These are phyloP conservation scores for Crucihimalaya himalaica DNA, from an alignment of 345 rosid species.

Conservation along the genomic window DNA sequence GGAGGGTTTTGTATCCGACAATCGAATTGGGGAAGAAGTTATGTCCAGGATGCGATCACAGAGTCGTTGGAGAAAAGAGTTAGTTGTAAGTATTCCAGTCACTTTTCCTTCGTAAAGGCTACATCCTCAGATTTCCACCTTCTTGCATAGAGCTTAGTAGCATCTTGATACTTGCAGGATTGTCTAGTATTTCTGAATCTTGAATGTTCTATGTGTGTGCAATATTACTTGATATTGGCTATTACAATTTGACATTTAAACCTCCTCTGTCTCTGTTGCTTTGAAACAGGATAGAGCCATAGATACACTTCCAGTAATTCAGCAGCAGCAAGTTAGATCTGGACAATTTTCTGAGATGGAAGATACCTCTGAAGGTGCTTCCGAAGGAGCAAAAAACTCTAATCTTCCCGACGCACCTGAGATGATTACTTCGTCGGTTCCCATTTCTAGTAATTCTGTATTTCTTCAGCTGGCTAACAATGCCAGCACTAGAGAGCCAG, in stretches of 20 bases:
- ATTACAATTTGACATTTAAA: slow-evolving; percentile 23
- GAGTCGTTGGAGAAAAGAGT: slow-evolving; percentile 66
- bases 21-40: slow-evolving; percentile 49
- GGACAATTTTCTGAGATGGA: slow-evolving; percentile 48
- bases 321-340: slow-evolving; percentile 63
- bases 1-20: slow-evolving; percentile 56
- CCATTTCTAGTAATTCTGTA: slow-evolving; percentile 46
- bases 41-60: slow-evolving; percentile 62
- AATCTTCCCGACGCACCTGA: slow-evolving; percentile 40
- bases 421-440: slow-evolving; percentile 42
- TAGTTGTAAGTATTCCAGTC: slow-evolving; percentile 66
- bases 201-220: not conserved
- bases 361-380: slow-evolving; percentile 45
- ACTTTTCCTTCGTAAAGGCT: slow-evolving; percentile 1
- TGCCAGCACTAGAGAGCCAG: slow-evolving; percentile 34
- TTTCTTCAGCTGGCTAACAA: slow-evolving; percentile 39
- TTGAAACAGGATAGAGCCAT: slow-evolving; percentile 64
- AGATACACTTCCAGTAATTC: slow-evolving; percentile 66
- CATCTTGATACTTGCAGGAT: slow-evolving; percentile 14
- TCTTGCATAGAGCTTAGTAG: not conserved
- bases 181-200: not conserved
- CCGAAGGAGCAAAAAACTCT: slow-evolving; percentile 47
- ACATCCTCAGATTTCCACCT: not conserved
- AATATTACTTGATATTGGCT: slow-evolving; percentile 10
- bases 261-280: slow-evolving; percentile 6